Conservation (phyloP, 352 stramenopile genomes). For the Pythium plurisporium region DNA sequence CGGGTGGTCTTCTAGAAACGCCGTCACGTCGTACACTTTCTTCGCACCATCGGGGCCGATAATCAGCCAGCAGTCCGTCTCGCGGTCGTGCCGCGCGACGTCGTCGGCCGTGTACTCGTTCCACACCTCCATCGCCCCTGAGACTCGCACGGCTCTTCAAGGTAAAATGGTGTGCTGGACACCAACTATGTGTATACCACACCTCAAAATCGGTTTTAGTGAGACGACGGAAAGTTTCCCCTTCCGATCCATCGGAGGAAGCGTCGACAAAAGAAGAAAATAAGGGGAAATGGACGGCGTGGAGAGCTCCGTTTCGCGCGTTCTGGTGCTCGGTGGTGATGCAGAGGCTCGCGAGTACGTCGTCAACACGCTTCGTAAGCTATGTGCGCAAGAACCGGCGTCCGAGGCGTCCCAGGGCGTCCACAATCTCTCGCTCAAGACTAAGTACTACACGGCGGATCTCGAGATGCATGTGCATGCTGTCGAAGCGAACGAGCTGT, state of each 20-base stretch:
- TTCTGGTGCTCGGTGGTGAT: slow-evolving; percentile 49
- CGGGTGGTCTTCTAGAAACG: slow-evolving; percentile 94
- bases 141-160: neutral
- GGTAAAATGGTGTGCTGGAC: no score
- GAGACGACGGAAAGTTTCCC: neutral
- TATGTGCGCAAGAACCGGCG: slow-evolving; percentile 24
- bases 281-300: slow-evolving; percentile 1
- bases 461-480: slow-evolving; percentile 52
- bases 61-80: slow-evolving; percentile 47
- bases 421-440: slow-evolving; percentile 32
- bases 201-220: neutral
- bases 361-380: slow-evolving; percentile 24
- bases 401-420: slow-evolving; percentile 1
- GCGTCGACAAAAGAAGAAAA: neutral
- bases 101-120: slow-evolving; percentile 83
- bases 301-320: slow-evolving; percentile 4
- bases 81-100: slow-evolving; percentile 57
- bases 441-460: slow-evolving; percentile 63
- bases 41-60: slow-evolving; percentile 29
- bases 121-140: slow-evolving; percentile 9
- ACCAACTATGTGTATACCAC: slow-evolving; percentile 12
- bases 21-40: slow-evolving; percentile 94
- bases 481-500: slow-evolving; percentile 35
- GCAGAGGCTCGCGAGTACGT: slow-evolving; percentile 16
- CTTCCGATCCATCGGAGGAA: no score